phyloP scores from a whole-genome alignment of 2,329 filamentous ascomycete species.

The Mollisia scopiformis region DNA sequence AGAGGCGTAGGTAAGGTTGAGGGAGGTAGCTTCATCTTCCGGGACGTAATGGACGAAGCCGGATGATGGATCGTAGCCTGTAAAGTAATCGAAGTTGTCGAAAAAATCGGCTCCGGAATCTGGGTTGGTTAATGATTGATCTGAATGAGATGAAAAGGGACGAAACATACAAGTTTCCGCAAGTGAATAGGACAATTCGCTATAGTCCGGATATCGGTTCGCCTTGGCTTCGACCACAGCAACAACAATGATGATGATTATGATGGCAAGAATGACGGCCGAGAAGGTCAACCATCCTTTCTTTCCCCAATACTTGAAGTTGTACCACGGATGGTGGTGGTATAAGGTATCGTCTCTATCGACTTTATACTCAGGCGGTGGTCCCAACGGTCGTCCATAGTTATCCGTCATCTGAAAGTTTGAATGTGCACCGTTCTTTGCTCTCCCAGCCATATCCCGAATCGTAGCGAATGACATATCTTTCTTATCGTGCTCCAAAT shows the following conservation, averaged over 20 bases:
- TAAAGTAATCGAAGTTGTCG: conserved; percentile 48
- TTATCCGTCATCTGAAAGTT: conserved; percentile 4
- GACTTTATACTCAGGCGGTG: conserved; percentile 25
- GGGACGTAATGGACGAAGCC: conserved; percentile 51
- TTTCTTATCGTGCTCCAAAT: conserved; percentile 9
- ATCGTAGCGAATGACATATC: conserved; percentile 21
- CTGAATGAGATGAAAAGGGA: neutral
- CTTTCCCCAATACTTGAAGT: conserved; percentile 56
- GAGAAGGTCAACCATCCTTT: conserved; percentile 51
- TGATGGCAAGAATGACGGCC: conserved; percentile 41
- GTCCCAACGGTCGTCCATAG: conserved; percentile 1
- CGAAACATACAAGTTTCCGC: conserved; percentile 41
- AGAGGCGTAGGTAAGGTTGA: conserved; percentile 67
- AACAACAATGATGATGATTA: conserved; percentile 53
- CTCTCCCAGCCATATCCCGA: conserved; percentile 15
- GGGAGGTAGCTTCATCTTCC: conserved; percentile 25
- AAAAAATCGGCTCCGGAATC: conserved; percentile 45
- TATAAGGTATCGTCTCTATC: conserved; percentile 20
- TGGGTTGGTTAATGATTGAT: conserved; percentile 16
- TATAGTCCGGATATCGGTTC: conserved; percentile 48
- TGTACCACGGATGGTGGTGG: conserved; percentile 41
- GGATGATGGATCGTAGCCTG: conserved; percentile 44
- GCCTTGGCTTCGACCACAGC: conserved; percentile 40
- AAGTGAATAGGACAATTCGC: conserved; percentile 42
- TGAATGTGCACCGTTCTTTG: conserved; percentile 5